Base-by-base conservation (phyloP, 345 rosid species). In the Streptanthus diversifolius region DNA sequence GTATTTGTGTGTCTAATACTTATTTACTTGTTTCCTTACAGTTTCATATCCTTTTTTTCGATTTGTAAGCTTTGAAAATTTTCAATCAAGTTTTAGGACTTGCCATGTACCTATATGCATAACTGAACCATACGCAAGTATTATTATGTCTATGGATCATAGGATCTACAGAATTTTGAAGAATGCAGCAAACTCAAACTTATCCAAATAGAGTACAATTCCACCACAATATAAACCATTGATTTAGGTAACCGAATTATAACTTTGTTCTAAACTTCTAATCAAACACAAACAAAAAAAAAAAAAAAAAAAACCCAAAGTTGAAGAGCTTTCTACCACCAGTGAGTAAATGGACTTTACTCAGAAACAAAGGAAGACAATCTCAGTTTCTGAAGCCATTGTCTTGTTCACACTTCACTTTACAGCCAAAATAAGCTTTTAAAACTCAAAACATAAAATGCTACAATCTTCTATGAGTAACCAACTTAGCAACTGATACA, bases 291-390 rank as follows among this genome's bases (percentile, higher is more conserved):
- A 47, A 40, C 43, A n/a, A 41, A 39, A 39, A 3, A 9, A 3
- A 3, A 13, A 3, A 36, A 39, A n/a, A 22, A 32, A 17, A 37
- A 3, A 7, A n/a, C 9, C 25, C 25, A 35, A 21, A 12, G 3
- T 37, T 4, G 7, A 25, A 33, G 8, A 57, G 40, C 4, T 57
- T 33, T 37, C 14, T 11, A 9, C 29, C 44, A 35, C 44, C 53
- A 29, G 17, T 18, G 54, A 30, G 27, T 58, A 70, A 45, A 57
- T 43, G 44, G 35, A 56, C 39, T 19, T 58, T 57, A 32, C 66
- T 71, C 52, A 39, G 40, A 25, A 27, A 39, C 75, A 27, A 49
- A 49, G 30, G 33, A 71, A 51, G 53, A 71, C 62, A 62, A 48
- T 27, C 21, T 47, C 48, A 33, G 19, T 22, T 35, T 47, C 58